Evolutionary conservation across 2,329 filamentous ascomycete species (phyloP).

Genomic region (Penicillium frequentans): DNA sequence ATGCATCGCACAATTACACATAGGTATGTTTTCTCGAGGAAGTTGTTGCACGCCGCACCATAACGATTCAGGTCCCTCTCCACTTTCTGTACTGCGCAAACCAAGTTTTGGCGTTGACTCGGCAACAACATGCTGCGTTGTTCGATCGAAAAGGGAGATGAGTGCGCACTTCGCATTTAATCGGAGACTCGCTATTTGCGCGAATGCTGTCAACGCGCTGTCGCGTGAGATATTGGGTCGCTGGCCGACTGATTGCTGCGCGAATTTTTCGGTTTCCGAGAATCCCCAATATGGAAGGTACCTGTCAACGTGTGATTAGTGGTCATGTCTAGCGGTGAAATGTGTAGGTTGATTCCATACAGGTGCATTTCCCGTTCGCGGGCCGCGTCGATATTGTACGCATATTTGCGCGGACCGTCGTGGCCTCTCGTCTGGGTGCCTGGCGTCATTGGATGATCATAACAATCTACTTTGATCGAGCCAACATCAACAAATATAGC

Average conservation of each 20-base stretch:
- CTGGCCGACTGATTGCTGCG: constrained; percentile 13
- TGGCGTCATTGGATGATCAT: not conserved
- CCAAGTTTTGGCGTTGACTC: constrained; percentile 25
- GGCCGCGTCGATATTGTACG: constrained; percentile 20
- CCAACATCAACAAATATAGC: not conserved
- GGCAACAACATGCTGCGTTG: constrained; percentile 28
- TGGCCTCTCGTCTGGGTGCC: not conserved
- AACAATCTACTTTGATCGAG: not conserved
- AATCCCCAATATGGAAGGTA: constrained; percentile 23
- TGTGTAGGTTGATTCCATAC: constrained; percentile 1
- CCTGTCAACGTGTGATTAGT: constrained; percentile 1
- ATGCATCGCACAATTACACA: constrained; percentile 17
- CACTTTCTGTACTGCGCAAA: constrained; percentile 11
- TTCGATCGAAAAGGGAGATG: constrained; percentile 30
- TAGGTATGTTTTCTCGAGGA: constrained; percentile 12
- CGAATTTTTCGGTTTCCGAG: constrained; percentile 18
- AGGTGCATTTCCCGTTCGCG: constrained; percentile 22
- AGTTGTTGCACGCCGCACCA: constrained; percentile 22
- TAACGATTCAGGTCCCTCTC: constrained; percentile 9
- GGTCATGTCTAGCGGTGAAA: not conserved
- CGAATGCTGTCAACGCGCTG: constrained; percentile 26
- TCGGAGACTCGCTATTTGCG: constrained; percentile 28
- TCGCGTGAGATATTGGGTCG: constrained; percentile 19
- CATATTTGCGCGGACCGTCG: constrained; percentile 18
- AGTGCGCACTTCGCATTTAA: constrained; percentile 23